Evolutionary conservation across 2,329 filamentous ascomycete species (phyloP), one percentile per base, ranked within the genome.

Genomic region (Talaromyces amestolkiae): DNA sequence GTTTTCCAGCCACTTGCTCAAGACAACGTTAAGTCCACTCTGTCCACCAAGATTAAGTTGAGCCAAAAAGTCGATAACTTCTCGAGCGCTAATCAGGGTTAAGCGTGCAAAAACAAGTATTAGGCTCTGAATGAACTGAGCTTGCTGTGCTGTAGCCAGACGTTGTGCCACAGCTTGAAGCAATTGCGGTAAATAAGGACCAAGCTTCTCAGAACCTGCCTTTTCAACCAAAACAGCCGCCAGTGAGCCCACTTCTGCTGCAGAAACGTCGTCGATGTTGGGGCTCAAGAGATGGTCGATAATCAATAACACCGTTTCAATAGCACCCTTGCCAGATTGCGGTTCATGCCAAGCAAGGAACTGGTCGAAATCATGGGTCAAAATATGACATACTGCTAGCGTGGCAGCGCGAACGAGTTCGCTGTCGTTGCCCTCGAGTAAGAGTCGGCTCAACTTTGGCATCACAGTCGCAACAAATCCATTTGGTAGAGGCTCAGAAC

Each of bases 1-100:
- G 78, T 98, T 97, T 80, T 98, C 95, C 0, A 99, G 83, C 95
- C 95, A 99, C 79, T 98, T 97, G 78, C 89, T 86, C 70, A 98
- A 81, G 3, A 99, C 95, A 27, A 97, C 89, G 69, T 93, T 87
- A 8, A 99, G 81, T n/a, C 93, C 95, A 72, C 85, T 96, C 66
- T 77, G 72, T 10, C 89, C 89, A 58, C 87, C 87, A 69, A 98
- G 91, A 70, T 92, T 86, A 68, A 97, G 89, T 73, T 92, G 89
- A 67, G 90, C 90, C 37, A 99, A 83, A 80, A 99, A 99, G 64
- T 95, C 89, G 15, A 98, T 90, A 1, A 99, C 93, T 72, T 98
- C 95, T 27, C 88, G 87, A 10, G 94, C 91, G 58, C 92, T 93
- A 59, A 91, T 87, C 15, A 98, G 84, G 10, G 93, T 94, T 9